Evolutionary conservation across 164 flowering plant species (phyloP), one percentile per base, ranked within the genome.

Genomic region (Aristolochia contorta): DNA sequence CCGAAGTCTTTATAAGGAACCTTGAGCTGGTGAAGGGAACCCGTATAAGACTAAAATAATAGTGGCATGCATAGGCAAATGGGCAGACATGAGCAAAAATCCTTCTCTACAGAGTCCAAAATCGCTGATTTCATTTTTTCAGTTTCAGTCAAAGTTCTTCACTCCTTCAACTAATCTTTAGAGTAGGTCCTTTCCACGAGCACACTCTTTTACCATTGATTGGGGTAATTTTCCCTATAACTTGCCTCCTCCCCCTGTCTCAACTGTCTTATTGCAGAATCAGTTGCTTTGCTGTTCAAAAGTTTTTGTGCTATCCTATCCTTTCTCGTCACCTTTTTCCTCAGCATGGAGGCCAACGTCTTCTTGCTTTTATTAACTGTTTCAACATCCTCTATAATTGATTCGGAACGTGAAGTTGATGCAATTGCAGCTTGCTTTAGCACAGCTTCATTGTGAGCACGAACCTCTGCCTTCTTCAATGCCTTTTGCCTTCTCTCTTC

Each of bases 361-460:
- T 72, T 74, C 65, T 77, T 85, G 72, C 83, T 82, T 60, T 67
- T 75, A 64, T 65, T 75, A 8, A 45, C 12, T 18, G 47, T 60
- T 51, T 69, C 90, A 45, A 47, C 4, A 56, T 69, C 81, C 48
- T 82, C 88, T 25, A 81, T 88, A 59, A 78, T 2, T 54, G 43
- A 50, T 60, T 65, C 72, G n/a, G 90, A 85, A 47, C 71, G 69
- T n/a, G 91, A 90, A 51, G 94, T 87, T 43, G 95, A 86, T 54
- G 95, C 85, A 70, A 90, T 21, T 25, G 91, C 94, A 72, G 97
- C 88, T 50, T 86, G 79, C 20, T 84, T 69, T 25, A 93, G 63
- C 64, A 90, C 91, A 8, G 77, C 79, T 62, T 82, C 87, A 76
- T 90, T 93, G 76, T 93, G 97, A 64, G 83, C 84, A 16, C 88